Evolutionary conservation across 805 yeast species (phyloP).

Genomic region (Candida corydali): DNA sequence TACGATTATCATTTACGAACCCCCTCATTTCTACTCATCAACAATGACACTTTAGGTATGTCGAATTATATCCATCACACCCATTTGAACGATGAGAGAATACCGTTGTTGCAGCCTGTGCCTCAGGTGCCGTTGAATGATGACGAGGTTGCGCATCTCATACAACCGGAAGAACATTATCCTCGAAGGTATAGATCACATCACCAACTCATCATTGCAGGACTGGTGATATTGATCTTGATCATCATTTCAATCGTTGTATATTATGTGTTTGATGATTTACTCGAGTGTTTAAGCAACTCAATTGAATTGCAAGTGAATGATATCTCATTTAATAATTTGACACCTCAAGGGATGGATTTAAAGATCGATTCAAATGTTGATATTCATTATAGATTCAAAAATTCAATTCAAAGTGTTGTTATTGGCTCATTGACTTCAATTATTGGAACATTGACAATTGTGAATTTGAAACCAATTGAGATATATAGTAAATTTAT

Average conservation of each 20-base stretch:
- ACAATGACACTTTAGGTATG: too few species aligned
- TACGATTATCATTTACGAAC: neutral
- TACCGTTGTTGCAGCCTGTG: conserved; percentile 2
- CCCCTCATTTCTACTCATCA: too few species aligned
- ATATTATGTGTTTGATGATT: neutral
- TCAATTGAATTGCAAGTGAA: conserved; percentile 21
- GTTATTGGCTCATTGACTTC: conserved; percentile 18
- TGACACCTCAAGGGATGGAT: conserved; percentile 24
- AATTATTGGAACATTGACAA: conserved; percentile 19
- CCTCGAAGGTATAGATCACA: neutral
- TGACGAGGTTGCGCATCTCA: neutral
- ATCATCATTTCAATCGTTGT: neutral
- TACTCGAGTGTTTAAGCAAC: conserved; percentile 3
- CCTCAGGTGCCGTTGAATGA: conserved; percentile 1
- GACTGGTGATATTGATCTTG: neutral
- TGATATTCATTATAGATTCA: conserved; percentile 22
- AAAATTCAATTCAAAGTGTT: conserved; percentile 16
- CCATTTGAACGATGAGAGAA: neutral
- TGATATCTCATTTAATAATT: conserved; percentile 18
- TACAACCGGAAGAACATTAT: neutral
- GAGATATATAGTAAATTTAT: conserved; percentile 16
- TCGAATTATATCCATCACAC: neutral
- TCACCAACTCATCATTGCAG: neutral
- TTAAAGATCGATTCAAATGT: conserved; percentile 24
- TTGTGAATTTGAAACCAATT: conserved; percentile 18